A percentile compares a stretch with the other conserved stretches of the same genome.
Evolutionary conservation across 75 land plant species (phyloP).

Genomic region (Cupressus sempervirens): DNA sequence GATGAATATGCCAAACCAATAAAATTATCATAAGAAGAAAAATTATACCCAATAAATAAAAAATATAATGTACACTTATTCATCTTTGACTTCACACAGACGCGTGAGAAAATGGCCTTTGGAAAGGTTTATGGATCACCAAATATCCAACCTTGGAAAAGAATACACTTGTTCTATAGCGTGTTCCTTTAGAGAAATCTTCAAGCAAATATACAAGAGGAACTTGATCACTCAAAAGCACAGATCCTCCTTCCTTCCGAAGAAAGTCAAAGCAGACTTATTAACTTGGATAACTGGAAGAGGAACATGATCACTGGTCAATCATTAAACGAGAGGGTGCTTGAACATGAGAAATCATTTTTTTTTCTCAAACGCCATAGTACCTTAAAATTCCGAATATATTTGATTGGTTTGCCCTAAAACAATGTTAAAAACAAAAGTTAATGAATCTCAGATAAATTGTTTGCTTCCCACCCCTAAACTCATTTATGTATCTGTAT

Average conservation of each 20-base stretch:
- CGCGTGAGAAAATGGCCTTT: not conserved
- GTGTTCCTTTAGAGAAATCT: not conserved
- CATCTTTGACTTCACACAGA: not conserved
- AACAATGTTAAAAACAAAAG: not conserved
- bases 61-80: not conserved
- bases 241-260: not conserved
- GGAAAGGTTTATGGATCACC: not conserved
- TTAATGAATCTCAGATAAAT: not conserved
- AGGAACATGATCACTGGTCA: not conserved
- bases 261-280: not conserved
- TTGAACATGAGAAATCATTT: not conserved
- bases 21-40: not conserved
- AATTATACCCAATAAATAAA: not conserved
- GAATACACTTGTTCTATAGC: not conserved
- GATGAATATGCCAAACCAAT: not conserved
- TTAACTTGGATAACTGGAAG: not conserved
- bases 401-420: not conserved
- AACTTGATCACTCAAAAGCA: not conserved
- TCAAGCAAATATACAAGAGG: not conserved
- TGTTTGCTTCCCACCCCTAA: conserved; percentile 1
- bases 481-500: not conserved
- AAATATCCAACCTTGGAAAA: not conserved
- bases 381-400: conserved; percentile 3
- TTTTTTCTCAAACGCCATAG: not conserved
- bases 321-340: not conserved